These are phyloP conservation scores for Tulasnella sp. DNA, from an alignment of 768 basidiomycete species.

Conservation along the genomic window DNA sequence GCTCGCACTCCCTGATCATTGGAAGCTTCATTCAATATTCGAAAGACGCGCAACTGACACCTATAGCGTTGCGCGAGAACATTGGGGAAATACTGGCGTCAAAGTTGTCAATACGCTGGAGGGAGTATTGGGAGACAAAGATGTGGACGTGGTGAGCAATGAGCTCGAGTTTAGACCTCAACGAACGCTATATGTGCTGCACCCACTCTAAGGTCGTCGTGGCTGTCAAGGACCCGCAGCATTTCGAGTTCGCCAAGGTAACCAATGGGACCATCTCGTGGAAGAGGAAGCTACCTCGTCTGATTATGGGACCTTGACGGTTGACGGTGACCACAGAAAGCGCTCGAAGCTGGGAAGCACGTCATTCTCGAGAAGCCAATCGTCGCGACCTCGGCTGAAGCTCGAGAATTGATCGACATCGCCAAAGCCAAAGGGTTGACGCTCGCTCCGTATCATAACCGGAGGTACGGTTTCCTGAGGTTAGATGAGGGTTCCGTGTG, in stretches of 20 bases:
- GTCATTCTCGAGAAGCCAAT: constrained; percentile 22
- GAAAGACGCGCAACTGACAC: constrained; percentile 19
- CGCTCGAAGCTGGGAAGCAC: constrained; percentile 14
- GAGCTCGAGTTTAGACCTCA: constrained; percentile 13
- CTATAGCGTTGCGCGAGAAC: constrained; percentile 10
- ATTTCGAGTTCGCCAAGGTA: too few species aligned
- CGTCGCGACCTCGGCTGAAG: constrained; percentile 16
- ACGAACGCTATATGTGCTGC: too few species aligned
- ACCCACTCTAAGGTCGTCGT: too few species aligned
- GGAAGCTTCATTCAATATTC: constrained; percentile 18
- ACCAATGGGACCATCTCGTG: too few species aligned
- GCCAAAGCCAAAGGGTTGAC: constrained; percentile 14
- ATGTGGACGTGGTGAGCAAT: constrained; percentile 17
- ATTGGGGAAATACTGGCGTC: constrained; percentile 10
- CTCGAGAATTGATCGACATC: constrained; percentile 17
- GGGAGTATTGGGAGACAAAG: constrained; percentile 13
- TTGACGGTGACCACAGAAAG: too few species aligned
- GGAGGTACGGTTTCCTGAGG: constrained; percentile 2
- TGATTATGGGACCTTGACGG: neutral
- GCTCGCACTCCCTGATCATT: constrained; percentile 15
- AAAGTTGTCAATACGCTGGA: constrained; percentile 18
- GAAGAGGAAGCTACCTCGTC: constrained; percentile 17
- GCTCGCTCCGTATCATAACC: constrained; percentile 19
- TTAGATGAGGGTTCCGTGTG: too few species aligned
- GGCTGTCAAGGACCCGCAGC: too few species aligned